Evolutionary conservation across 2,329 filamentous ascomycete species (phyloP).

Genomic region (Fusarium decemcellulare): DNA sequence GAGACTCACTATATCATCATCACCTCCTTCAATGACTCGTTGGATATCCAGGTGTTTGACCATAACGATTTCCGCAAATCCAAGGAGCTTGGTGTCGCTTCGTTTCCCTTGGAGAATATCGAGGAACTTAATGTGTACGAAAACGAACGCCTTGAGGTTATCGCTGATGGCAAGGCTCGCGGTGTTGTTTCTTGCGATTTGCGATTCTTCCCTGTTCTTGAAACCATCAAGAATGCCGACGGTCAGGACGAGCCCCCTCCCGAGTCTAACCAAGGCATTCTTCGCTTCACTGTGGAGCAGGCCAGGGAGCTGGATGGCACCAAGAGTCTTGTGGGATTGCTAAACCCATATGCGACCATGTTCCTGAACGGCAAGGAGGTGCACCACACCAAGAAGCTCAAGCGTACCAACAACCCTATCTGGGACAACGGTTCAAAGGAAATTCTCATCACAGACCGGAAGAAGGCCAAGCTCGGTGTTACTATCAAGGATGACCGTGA

Average conservation of each 20-base stretch:
- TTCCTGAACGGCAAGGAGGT: constrained; percentile 94
- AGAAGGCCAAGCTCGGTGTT: constrained; percentile 89
- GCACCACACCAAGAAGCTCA: constrained; percentile 90
- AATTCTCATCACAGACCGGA: constrained; percentile 93
- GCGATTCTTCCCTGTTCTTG: constrained; percentile 94
- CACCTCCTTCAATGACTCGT: constrained; percentile 88
- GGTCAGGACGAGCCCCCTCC: constrained; percentile 86
- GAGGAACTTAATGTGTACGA: constrained; percentile 84
- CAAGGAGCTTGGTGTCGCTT: constrained; percentile 91
- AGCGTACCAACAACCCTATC: constrained; percentile 97
- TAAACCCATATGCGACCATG: constrained; percentile 92
- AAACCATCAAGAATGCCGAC: constrained; percentile 78
- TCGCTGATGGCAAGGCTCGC: constrained; percentile 85
- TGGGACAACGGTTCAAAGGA: constrained; percentile 96
- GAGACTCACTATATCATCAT: constrained; percentile 97
- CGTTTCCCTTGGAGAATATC: constrained; percentile 86
- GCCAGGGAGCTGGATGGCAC: constrained; percentile 95
- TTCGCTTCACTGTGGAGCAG: constrained; percentile 93
- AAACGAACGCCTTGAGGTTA: constrained; percentile 87
- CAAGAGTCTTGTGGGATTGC: constrained; percentile 90
- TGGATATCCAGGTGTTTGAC: constrained; percentile 90
- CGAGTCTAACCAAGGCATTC: constrained; percentile 93
- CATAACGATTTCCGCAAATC: constrained; percentile 98
- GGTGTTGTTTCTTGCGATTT: constrained; percentile 87
- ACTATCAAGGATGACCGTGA: constrained; percentile 97